Evolutionary conservation across 2,329 filamentous ascomycete genomes (phyloP), one percentile per base, ranked within the genome.

Genomic region (Fusarium equiseti): DNA sequence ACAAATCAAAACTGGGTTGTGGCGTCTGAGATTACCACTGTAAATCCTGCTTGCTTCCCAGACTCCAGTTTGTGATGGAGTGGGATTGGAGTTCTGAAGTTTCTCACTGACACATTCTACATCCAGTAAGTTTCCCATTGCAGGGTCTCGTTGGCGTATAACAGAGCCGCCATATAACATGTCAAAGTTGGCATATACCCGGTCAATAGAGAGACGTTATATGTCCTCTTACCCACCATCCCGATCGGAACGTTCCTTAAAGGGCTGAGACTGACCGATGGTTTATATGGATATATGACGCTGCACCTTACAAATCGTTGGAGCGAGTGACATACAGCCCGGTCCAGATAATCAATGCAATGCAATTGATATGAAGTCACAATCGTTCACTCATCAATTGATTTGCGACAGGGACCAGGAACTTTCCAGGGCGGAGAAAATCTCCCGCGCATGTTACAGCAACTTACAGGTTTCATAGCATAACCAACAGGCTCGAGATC

Each of bases 171-270:
- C 55, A 60, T 73, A 73, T 73, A 44, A 60, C 35, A 35, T 66
- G 59, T 31, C 38, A 59, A 63, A 52, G 56, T 63, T 70, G 59
- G 66, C 59, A 69, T 51, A 55, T 63, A 62, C 57, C 68, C 44
- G 51, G 71, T 63, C 65, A 51, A 66, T 66, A 63, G 38, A 50
- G 43, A 40, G 48, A 50, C 43, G 57, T 59, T 44, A 45, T 72
- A 66, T 59, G 59, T 22, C 46, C 59, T 65, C 65, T 49, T 65
- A 48, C 63, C 68, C 73, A 75, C 73, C 71, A 65, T 64, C 49
- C 54, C 58, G 49, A 66, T 35, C 72, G 61, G 73, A 43, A 71
- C 62, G 53, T 59, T 57, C 45, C 55, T 63, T 26, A 70, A 59
- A 54, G 59, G 53, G 26, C 44, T 66, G 73, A 65, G 46, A 60